Evolutionary conservation across 2,329 filamentous ascomycete species (phyloP).

Genomic region (Colletotrichum orbiculare): DNA sequence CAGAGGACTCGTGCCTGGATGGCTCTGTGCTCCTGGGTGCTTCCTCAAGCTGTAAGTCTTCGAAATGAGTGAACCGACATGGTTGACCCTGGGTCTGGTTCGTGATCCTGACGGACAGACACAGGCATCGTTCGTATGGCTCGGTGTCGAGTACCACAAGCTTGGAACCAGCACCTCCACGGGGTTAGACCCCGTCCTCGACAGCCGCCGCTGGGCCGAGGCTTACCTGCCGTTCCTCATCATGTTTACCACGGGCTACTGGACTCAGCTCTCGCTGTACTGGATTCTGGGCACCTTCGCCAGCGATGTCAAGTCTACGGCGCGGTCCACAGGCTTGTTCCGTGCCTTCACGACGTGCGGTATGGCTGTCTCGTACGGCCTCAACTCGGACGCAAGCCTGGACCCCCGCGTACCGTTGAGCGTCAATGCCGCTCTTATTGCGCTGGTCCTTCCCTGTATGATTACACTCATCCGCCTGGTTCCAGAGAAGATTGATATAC

Average conservation of each 20-base stretch:
- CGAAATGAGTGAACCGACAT: no score
- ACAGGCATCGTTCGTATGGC: slow-evolving; percentile 28
- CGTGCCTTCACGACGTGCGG: slow-evolving; percentile 43
- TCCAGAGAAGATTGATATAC: background rate
- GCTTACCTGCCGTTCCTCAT: slow-evolving; percentile 24
- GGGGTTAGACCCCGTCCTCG: background rate
- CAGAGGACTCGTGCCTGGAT: background rate
- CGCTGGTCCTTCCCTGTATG: slow-evolving; percentile 17
- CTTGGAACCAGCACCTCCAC: background rate
- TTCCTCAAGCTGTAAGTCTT: no score
- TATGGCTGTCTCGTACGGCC: slow-evolving; percentile 45
- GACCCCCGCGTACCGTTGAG: slow-evolving; percentile 12
- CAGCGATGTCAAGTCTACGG: slow-evolving; percentile 45
- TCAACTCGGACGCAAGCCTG: slow-evolving; percentile 40
- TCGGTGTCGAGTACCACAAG: slow-evolving; percentile 30
- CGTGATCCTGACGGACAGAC: slow-evolving; percentile 8
- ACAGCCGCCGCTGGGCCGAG: slow-evolving; percentile 26
- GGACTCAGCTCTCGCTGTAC: slow-evolving; percentile 42
- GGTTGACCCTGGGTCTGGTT: slow-evolving; percentile 21
- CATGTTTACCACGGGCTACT: slow-evolving; percentile 25
- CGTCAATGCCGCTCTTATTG: slow-evolving; percentile 16
- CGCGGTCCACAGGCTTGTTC: slow-evolving; percentile 45
- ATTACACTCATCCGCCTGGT: slow-evolving; percentile 22
- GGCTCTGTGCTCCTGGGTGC: no score
- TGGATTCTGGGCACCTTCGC: slow-evolving; percentile 51